Evolutionary conservation across 768 basidiomycete genomes (phyloP).

Genomic region (Kwoniella sp.): DNA sequence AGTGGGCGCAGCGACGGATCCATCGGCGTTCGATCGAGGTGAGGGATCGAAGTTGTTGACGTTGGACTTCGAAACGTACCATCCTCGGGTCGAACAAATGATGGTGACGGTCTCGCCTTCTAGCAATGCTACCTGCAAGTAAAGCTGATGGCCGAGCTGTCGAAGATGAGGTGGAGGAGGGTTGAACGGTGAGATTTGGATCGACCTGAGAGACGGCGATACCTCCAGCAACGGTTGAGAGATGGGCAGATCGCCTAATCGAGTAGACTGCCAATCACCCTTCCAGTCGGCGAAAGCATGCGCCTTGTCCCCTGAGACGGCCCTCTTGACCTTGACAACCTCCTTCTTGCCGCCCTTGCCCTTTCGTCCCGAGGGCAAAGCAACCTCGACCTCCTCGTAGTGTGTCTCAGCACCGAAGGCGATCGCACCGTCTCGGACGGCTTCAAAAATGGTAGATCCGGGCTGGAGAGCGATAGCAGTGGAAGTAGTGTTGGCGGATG

Average conservation of each 20-base stretch:
- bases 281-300: constrained; percentile 53
- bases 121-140: constrained; percentile 57
- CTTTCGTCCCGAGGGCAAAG: constrained; percentile 43
- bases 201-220: constrained; percentile 48
- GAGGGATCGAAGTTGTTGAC: constrained; percentile 57
- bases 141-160: constrained; percentile 58
- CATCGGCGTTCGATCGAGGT: constrained; percentile 47
- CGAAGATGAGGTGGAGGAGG: constrained; percentile 58
- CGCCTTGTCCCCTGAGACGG: constrained; percentile 24
- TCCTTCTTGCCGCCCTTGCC: constrained; percentile 53
- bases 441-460: constrained; percentile 53
- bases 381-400: constrained; percentile 41
- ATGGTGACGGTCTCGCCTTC: constrained; percentile 58
- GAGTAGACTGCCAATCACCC: constrained; percentile 28
- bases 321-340: constrained; percentile 33
- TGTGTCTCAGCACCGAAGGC: constrained; percentile 23
- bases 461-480: constrained; percentile 46
- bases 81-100: constrained; percentile 57
- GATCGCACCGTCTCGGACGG: constrained; percentile 54
- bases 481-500: constrained; percentile 41
- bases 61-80: constrained; percentile 57
- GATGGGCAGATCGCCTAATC: constrained; percentile 38
- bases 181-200: constrained; percentile 58
- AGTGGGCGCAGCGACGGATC: constrained; percentile 27
- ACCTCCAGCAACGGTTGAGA: constrained; percentile 39